Percentiles rank a stretch among this genome's conserved stretches.
These are phyloP conservation scores for Carpinus viminea DNA, from an alignment of 306 rosid genomes.

Conservation along the genomic window DNA sequence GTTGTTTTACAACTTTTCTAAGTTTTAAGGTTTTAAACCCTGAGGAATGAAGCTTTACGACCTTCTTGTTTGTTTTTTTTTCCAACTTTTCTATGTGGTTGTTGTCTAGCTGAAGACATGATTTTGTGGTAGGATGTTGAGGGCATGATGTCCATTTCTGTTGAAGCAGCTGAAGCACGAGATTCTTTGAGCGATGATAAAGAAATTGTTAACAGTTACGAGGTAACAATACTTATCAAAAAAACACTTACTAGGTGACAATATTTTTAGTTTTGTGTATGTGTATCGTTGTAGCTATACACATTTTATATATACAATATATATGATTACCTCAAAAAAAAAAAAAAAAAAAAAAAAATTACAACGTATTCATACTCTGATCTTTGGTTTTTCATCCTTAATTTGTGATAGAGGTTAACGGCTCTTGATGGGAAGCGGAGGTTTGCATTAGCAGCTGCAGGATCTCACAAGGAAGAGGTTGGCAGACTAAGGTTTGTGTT, in stretches of 20 bases:
- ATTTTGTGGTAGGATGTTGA: slow-evolving; percentile 80
- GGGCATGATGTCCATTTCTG: slow-evolving; percentile 99
- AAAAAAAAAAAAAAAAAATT: no score
- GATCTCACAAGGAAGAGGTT: slow-evolving; percentile 93
- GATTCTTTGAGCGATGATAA: slow-evolving; percentile 88
- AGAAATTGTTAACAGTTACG: slow-evolving; percentile 84
- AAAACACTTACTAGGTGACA: no score
- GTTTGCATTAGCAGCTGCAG: slow-evolving; percentile 95
- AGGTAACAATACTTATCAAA: slow-evolving; percentile 42
- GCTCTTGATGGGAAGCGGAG: slow-evolving; percentile 96
- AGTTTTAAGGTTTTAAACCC: background rate
- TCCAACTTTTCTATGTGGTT: slow-evolving; percentile 24
- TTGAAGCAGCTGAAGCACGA: slow-evolving; percentile 89
- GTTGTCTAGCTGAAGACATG: slow-evolving; percentile 38
- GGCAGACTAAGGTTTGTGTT: slow-evolving; percentile 74
- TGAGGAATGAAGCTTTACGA: background rate
- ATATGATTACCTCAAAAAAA: background rate
- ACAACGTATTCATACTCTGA: slow-evolving; percentile 8
- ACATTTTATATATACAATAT: background rate
- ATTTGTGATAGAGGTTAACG: slow-evolving; percentile 71
- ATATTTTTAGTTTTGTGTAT: no score
- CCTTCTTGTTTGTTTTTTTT: background rate
- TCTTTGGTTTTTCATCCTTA: slow-evolving; percentile 1
- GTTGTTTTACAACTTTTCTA: background rate
- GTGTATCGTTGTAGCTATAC: no score